A percentile compares a stretch with the other conserved stretches of the same genome.
phyloP scores from a whole-genome alignment of 2,329 filamentous ascomycete genomes.

The Penicillium sp. region DNA sequence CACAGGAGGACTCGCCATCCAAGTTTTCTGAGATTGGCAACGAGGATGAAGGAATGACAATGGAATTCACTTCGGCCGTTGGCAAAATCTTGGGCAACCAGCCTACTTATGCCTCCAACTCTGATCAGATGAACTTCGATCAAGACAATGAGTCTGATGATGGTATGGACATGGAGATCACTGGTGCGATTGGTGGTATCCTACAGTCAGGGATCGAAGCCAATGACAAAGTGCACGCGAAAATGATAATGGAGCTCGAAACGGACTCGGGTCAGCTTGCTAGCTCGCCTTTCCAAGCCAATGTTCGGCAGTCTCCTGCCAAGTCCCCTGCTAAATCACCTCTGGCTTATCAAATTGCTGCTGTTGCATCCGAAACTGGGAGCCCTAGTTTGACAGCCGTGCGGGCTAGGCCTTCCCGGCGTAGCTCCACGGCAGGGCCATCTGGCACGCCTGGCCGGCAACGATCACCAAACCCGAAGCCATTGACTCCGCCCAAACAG shows the following conservation, averaged over 20 bases:
- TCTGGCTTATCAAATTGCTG: slow-evolving; percentile 34
- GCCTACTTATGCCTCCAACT: slow-evolving; percentile 11
- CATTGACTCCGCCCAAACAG: slow-evolving; percentile 40
- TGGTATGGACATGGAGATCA: slow-evolving; percentile 61
- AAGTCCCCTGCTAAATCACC: slow-evolving; percentile 22
- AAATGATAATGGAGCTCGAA: slow-evolving; percentile 60
- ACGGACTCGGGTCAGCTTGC: slow-evolving; percentile 48
- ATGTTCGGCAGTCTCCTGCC: slow-evolving; percentile 31
- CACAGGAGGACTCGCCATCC: slow-evolving; percentile 20
- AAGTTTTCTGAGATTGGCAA: slow-evolving; percentile 20
- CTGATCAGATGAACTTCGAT: slow-evolving; percentile 23
- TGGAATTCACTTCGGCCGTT: slow-evolving; percentile 49
- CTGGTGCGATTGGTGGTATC: slow-evolving; percentile 50
- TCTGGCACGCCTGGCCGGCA: slow-evolving; percentile 47
- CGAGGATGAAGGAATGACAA: slow-evolving; percentile 47
- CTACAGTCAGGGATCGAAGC: slow-evolving; percentile 45
- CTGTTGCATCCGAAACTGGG: slow-evolving; percentile 49
- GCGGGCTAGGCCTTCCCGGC: slow-evolving; percentile 44
- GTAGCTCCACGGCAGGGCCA: slow-evolving; percentile 47
- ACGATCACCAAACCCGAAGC: slow-evolving; percentile 41
- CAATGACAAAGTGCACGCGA: slow-evolving; percentile 50
- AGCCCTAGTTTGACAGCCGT: slow-evolving; percentile 58
- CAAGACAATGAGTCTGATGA: slow-evolving; percentile 29
- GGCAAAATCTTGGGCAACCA: slow-evolving; percentile 40
- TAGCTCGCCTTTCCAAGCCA: slow-evolving; percentile 49